A percentile compares a stretch with the other conserved stretches of the same genome.
Conservation (phyloP, 164 flowering plant species). For the Cinnamomum micranthum region DNA sequence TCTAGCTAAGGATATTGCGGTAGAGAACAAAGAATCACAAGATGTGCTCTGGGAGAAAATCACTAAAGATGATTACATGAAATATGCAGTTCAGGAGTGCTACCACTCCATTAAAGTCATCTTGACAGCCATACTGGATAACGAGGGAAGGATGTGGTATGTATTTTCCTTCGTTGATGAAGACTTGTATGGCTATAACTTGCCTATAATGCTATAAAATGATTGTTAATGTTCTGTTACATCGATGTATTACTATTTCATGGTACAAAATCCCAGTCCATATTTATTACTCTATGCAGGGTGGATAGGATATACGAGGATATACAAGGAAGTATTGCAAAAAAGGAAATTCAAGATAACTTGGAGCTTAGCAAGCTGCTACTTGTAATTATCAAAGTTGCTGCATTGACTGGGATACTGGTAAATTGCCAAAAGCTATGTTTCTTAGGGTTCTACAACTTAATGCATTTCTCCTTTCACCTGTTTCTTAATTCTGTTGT, state of each 20-base stretch:
- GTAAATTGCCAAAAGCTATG: constrained; percentile 32
- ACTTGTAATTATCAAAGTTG: constrained; percentile 70
- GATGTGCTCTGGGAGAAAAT: constrained; percentile 85
- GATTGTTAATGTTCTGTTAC: neutral
- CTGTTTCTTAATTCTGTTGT: neutral
- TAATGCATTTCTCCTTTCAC: neutral
- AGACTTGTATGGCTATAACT: neutral
- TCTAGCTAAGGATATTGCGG: constrained; percentile 84
- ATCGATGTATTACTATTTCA: neutral
- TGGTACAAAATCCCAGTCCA: neutral
- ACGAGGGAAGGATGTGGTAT: constrained; percentile 81
- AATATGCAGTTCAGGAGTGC: constrained; percentile 90
- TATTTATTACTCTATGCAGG: constrained; percentile 33
- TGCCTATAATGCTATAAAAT: neutral
- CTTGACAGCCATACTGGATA: constrained; percentile 62
- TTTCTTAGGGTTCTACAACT: neutral
- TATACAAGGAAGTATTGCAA: constrained; percentile 49
- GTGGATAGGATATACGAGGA: constrained; percentile 78
- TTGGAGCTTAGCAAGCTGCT: constrained; percentile 63
- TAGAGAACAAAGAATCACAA: constrained; percentile 68
- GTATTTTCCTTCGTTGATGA: constrained; percentile 5
- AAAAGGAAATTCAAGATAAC: constrained; percentile 40
- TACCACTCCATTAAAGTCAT: constrained; percentile 49
- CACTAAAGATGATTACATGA: constrained; percentile 90
- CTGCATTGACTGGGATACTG: constrained; percentile 84